Conservation (phyloP, 2,329 filamentous ascomycete genomes). For the Tolypocladium guangdongense region DNA sequence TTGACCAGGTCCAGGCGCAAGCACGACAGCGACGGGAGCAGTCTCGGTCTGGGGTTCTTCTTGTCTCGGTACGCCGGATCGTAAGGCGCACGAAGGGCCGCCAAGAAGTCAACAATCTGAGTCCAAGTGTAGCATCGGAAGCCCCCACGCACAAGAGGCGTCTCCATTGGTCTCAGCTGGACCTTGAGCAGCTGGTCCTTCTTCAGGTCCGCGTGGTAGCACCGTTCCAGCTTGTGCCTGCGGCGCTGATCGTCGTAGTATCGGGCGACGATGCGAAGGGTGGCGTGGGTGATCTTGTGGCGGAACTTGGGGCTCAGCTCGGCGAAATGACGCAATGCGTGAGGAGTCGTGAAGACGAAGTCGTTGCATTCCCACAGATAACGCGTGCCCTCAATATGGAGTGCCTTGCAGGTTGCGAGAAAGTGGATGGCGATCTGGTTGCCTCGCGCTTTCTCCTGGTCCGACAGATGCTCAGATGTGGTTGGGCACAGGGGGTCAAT, state of each 20-base stretch:
- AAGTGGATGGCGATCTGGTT: constrained; percentile 43
- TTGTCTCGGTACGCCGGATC: constrained; percentile 28
- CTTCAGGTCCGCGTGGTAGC: constrained; percentile 32
- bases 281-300: constrained; percentile 32
- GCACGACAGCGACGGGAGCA: constrained; percentile 35
- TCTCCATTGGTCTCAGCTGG: constrained; percentile 30
- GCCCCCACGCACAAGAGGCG: constrained; percentile 35
- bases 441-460: constrained; percentile 29
- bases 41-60: constrained; percentile 25
- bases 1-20: constrained; percentile 45
- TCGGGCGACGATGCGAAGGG: constrained; percentile 40
- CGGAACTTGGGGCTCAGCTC: constrained; percentile 33
- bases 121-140: constrained; percentile 45
- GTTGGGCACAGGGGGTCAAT: constrained; percentile 40
- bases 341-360: constrained; percentile 43
- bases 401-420: constrained; percentile 38
- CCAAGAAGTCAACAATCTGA: constrained; percentile 41
- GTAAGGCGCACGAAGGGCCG: constrained; percentile 38
- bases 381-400: constrained; percentile 36
- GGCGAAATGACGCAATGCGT: constrained; percentile 36
- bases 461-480: constrained; percentile 31
- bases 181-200: constrained; percentile 31
- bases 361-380: constrained; percentile 40
- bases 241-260: constrained; percentile 42
- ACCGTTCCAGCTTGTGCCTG: constrained; percentile 29